phyloP scores from a whole-genome alignment of 805 yeast species.

The Zygotorulaspora florentina region DNA sequence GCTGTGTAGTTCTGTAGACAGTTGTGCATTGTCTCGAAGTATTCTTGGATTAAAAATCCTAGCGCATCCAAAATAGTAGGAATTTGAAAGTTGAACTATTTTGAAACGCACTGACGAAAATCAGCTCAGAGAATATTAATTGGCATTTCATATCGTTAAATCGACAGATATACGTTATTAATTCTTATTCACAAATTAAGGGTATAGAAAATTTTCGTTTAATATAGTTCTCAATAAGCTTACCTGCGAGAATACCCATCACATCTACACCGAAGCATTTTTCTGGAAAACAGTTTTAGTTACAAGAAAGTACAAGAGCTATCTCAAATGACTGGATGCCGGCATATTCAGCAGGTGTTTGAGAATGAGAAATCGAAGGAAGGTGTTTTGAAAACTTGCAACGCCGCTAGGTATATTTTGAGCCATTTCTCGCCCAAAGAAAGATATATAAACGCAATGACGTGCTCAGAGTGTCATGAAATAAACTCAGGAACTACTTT shows the following conservation, averaged over 20 bases:
- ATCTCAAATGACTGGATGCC: constrained; percentile 31
- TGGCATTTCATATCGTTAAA: too few relatives aligned
- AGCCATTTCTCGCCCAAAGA: constrained; percentile 20
- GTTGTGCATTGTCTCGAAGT: too few relatives aligned
- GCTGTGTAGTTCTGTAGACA: too few relatives aligned
- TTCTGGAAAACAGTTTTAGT: background rate
- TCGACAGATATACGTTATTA: too few relatives aligned
- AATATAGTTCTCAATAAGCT: background rate
- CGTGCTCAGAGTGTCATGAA: constrained; percentile 30
- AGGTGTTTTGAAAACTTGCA: constrained; percentile 27
- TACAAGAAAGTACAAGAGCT: background rate
- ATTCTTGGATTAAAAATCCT: too few relatives aligned
- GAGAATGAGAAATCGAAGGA: constrained; percentile 32
- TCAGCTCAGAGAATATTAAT: too few relatives aligned
- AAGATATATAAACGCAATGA: constrained; percentile 22
- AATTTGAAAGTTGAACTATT: too few relatives aligned
- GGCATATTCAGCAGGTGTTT: constrained; percentile 30
- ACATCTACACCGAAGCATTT: background rate
- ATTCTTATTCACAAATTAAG: too few relatives aligned
- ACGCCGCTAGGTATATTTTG: constrained; percentile 26
- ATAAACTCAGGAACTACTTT: constrained; percentile 37
- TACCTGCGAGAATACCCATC: background rate
- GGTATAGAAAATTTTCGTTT: too few relatives aligned
- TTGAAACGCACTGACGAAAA: too few relatives aligned
- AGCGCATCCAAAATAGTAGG: too few relatives aligned